phyloP scores from a whole-genome alignment of 192 early-diverging fungal genomes.

The Coemansia sp. region DNA sequence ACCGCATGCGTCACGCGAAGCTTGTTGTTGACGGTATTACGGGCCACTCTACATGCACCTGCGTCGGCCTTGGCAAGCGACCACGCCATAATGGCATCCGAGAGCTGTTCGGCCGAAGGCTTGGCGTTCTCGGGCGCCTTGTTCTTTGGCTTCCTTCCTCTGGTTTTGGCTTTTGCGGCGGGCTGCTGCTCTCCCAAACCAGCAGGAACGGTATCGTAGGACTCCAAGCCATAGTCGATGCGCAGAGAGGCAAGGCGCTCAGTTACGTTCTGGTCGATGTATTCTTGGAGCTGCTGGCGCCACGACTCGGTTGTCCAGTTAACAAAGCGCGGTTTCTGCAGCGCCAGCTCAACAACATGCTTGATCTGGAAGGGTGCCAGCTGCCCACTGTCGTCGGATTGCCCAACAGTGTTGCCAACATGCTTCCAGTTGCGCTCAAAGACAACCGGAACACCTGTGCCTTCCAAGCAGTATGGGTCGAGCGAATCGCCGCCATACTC shows the following conservation, averaged over 20 bases:
- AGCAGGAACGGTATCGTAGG: constrained; percentile 22
- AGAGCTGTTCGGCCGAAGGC: constrained; percentile 2
- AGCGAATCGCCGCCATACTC: constrained; percentile 94
- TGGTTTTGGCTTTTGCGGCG: constrained; percentile 17
- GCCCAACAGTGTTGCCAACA: constrained; percentile 31
- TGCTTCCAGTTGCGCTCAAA: constrained; percentile 83
- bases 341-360: constrained; percentile 54
- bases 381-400: constrained; percentile 13
- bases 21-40: constrained; percentile 62
- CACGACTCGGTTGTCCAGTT: constrained; percentile 53
- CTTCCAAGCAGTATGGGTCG: constrained; percentile 93
- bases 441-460: constrained; percentile 83
- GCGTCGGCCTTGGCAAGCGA: constrained; percentile 22
- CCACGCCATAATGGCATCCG: constrained; percentile 26
- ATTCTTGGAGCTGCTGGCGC: constrained; percentile 61
- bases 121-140: constrained; percentile 15
- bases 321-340: constrained; percentile 51
- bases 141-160: constrained; percentile 39
- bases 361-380: constrained; percentile 51
- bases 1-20: constrained; percentile 72
- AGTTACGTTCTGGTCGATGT: constrained; percentile 60
- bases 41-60: constrained; percentile 29
- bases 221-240: constrained; percentile 29
- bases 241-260: constrained; percentile 61
- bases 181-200: constrained; percentile 6